Base-by-base conservation (phyloP, 208 protist species). In the Acanthamoeba royreba region DNA sequence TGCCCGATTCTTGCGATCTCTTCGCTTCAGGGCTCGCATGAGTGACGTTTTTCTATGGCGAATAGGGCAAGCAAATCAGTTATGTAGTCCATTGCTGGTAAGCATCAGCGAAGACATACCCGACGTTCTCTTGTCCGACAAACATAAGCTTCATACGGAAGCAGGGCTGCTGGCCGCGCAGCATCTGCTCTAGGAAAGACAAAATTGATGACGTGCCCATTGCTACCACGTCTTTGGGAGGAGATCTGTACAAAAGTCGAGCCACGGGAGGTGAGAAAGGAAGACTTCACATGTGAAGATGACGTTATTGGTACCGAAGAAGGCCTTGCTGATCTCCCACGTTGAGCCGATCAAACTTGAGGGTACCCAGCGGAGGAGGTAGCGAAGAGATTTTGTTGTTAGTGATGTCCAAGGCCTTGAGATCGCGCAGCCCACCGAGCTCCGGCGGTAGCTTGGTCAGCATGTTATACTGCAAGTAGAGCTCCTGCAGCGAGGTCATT, bases 121-220 rank as follows among this genome's bases (percentile, higher is more conserved):
- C 83, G 38, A 90, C 83, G 49, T 91, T 91, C 31, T 91, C 85
- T 28, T 91, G 85, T 33, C 85, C 85, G 11, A 91, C 31, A 19
- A 91, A 91, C 85, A 91, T 69, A 19, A 91, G 33, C 55, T 91
- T 91, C 49, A 91, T 91, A 38, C 83, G 46, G 53, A 66, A 63
- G 83, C 83, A 90, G 3, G 47, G 83, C 53, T 90, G 45, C 42
- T 61, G 52, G 25, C 85, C 85, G 19, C 55, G 85, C 31, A 90
- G 43, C 15, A 91, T 28, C 55, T 91, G 85, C 83, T 61, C 81
- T 15, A 90, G 55, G 83, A 90, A 90, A n/a, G 47, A 45, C 31
- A 69, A 38, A 13, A 90, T 42, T 25, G 9, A 47, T 15, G 49
- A 69, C 17, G 49, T 90, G 49, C 83, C 83, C 83, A 90, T 0